phyloP scores from a whole-genome alignment of 78 protist genomes.

The Polysphondylium violaceum region DNA sequence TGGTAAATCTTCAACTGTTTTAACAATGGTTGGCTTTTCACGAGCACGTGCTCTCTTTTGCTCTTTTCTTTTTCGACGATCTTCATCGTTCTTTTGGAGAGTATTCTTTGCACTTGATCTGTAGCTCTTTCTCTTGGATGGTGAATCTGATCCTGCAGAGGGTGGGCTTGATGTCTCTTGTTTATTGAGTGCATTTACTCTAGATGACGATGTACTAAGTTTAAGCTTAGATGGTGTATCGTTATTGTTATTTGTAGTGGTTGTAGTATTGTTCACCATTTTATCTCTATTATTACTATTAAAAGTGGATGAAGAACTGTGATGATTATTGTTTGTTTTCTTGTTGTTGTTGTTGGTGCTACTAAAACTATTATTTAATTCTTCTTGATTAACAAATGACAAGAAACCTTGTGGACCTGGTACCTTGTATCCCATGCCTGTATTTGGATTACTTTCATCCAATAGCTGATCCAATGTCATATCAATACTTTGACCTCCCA shows the following conservation, averaged over 20 bases:
- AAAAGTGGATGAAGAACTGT: constrained; percentile 5
- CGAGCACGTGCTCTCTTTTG: constrained; percentile 66
- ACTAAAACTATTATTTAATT: not conserved
- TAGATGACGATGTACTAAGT: not conserved
- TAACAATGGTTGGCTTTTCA: constrained; percentile 53
- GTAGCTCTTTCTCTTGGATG: not conserved
- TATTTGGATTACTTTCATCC: constrained; percentile 30
- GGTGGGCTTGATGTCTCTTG: not conserved
- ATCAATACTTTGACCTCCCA: constrained; percentile 30
- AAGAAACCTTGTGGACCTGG: constrained; percentile 81
- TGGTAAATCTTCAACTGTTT: constrained; percentile 41
- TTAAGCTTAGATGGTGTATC: too few species aligned
- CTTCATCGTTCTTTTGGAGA: constrained; percentile 69
- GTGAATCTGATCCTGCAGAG: not conserved
- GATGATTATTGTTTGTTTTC: not conserved
- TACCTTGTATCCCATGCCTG: constrained; percentile 40
- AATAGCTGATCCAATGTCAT: constrained; percentile 11
- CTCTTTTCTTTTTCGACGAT: constrained; percentile 63
- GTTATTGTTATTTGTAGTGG: too few species aligned
- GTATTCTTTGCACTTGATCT: not conserved
- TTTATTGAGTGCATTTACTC: not conserved
- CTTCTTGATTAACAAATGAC: not conserved
- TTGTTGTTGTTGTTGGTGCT: constrained; percentile 12
- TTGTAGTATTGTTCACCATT: too few species aligned
- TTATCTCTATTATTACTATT: too few species aligned